phyloP scores from a whole-genome alignment of 305 asterid genomes.

The Lippia alba region DNA sequence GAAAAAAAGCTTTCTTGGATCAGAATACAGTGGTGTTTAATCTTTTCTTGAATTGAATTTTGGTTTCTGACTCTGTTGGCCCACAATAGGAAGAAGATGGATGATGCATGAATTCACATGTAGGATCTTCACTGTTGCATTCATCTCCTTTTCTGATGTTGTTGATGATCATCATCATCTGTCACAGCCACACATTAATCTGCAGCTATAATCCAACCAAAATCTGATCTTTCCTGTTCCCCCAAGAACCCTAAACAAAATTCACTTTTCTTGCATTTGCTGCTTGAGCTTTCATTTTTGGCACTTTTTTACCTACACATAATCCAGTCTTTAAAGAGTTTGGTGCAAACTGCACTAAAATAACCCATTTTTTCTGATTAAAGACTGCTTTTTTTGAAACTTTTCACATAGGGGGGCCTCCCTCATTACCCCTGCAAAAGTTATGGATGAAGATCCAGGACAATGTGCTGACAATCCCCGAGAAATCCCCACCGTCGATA shows the following conservation, averaged over 20 bases:
- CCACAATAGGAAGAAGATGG: constrained; percentile 66
- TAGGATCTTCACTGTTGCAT: constrained; percentile 67
- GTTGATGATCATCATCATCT: constrained; percentile 11
- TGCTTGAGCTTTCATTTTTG: constrained; percentile 31
- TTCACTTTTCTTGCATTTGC: constrained; percentile 28
- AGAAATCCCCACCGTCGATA: constrained; percentile 49
- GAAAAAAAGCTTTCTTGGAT: constrained; percentile 33
- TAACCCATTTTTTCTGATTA: no score
- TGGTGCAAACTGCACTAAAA: not conserved
- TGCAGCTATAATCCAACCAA: constrained; percentile 39
- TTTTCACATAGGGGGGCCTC: constrained; percentile 21
- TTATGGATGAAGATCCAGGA: constrained; percentile 52
- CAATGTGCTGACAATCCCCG: constrained; percentile 30
- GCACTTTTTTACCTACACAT: not conserved
- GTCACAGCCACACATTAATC: constrained; percentile 41
- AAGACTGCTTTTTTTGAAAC: not conserved
- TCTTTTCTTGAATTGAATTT: constrained; percentile 9
- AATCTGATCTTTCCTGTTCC: constrained; percentile 29
- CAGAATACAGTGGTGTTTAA: constrained; percentile 16
- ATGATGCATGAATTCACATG: constrained; percentile 66
- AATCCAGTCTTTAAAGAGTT: no score
- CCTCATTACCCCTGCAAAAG: constrained; percentile 37
- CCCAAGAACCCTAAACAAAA: constrained; percentile 16
- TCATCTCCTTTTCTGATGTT: constrained; percentile 49
- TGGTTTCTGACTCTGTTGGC: constrained; percentile 62